Evolutionary conservation across 2,329 filamentous ascomycete species (phyloP).

Genomic region (Volutella citrinella): DNA sequence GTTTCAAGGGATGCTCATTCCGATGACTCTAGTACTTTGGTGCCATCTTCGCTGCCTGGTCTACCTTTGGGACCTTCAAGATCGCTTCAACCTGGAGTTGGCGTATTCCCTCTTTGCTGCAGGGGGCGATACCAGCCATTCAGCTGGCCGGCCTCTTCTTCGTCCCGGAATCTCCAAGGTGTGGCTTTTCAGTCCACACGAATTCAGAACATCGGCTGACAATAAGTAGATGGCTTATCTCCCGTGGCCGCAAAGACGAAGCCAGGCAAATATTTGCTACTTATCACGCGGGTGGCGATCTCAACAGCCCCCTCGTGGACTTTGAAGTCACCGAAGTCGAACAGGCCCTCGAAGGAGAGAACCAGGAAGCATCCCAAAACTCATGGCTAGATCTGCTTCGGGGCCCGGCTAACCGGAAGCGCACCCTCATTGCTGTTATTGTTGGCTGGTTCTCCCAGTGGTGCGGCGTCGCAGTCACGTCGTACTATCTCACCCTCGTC

Average conservation of each 20-base stretch:
- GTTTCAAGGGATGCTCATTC: neutral
- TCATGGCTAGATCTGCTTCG: constrained; percentile 7
- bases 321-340: constrained; percentile 11
- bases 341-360: constrained; percentile 10
- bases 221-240: constrained; percentile 6
- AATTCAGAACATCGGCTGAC: too few species aligned
- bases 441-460: constrained; percentile 10
- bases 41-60: constrained; percentile 11
- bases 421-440: constrained; percentile 7
- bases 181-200: too few species aligned
- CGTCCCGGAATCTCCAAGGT: constrained; percentile 12
- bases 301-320: constrained; percentile 2
- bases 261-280: constrained; percentile 4
- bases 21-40: constrained; percentile 9
- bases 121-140: constrained; percentile 28
- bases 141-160: constrained; percentile 6
- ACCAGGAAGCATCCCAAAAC: neutral
- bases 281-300: constrained; percentile 10
- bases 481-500: constrained; percentile 37
- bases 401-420: constrained; percentile 9
- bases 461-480: constrained; percentile 9
- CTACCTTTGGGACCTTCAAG: constrained; percentile 11
- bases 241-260: constrained; percentile 5
- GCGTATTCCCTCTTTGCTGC: constrained; percentile 46
- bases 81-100: constrained; percentile 35